Percentiles rank a stretch among this genome's conserved stretches.
phyloP scores from a whole-genome alignment of 2,329 filamentous ascomycete genomes.

The Aspergillus cejpii region DNA sequence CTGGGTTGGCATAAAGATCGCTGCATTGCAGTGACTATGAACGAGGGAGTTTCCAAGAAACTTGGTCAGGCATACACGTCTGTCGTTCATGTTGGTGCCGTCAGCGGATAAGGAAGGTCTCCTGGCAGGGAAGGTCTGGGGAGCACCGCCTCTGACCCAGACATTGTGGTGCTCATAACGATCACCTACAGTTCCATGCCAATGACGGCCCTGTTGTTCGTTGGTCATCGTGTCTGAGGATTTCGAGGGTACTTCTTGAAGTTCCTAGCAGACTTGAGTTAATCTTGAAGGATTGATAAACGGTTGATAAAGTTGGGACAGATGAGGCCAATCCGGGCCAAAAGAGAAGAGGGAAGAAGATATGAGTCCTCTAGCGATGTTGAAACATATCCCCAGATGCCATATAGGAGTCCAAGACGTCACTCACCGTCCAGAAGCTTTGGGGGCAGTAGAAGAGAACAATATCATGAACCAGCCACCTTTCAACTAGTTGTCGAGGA shows the following conservation, averaged over 20 bases:
- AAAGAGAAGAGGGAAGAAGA: background rate
- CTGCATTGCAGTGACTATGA: background rate
- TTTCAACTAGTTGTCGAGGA: too few species aligned
- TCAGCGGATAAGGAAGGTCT: slow-evolving; percentile 20
- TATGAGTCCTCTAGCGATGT: too few species aligned
- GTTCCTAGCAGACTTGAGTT: too few species aligned
- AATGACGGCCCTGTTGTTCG: slow-evolving; percentile 24
- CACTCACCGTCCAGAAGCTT: too few species aligned
- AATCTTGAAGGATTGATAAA: too few species aligned
- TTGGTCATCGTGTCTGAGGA: slow-evolving; percentile 15
- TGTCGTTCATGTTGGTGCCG: slow-evolving; percentile 18
- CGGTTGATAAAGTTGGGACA: background rate
- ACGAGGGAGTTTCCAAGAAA: background rate
- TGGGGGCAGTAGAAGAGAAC: too few species aligned
- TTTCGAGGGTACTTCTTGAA: background rate
- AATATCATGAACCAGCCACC: too few species aligned
- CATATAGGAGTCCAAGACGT: too few species aligned
- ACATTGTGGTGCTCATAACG: slow-evolving; percentile 34
- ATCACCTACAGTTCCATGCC: slow-evolving; percentile 31
- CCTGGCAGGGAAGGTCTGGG: slow-evolving; percentile 13
- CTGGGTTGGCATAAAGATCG: background rate
- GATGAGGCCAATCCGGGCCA: background rate
- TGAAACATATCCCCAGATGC: too few species aligned
- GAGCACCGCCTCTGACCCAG: slow-evolving; percentile 30
- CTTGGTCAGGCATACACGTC: slow-evolving; percentile 23